Evolutionary conservation across 225 moss, liverwort and hornwort species (phyloP), one percentile per base, ranked within the genome.

Genomic region (Polytrichum commune): DNA sequence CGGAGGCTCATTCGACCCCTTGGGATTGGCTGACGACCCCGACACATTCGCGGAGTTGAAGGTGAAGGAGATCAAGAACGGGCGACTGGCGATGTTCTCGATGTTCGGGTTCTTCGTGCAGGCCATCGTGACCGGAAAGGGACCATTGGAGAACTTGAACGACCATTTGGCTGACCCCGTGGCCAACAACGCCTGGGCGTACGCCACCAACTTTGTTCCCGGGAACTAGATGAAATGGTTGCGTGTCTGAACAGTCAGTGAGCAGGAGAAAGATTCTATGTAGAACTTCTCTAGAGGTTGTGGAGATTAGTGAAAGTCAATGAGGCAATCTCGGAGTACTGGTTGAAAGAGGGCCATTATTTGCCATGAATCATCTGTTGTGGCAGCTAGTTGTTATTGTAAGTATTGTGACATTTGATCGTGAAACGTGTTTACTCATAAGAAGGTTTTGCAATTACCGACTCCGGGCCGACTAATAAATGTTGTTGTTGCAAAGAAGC

Each of bases 101-200:
- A 74, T 74, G 56, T 85, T 85, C 19, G 88, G 83, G 0, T 88
- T 91, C 69, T 88, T 85, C 65, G 85, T 88, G 0, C 87, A 90
- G 74, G 84, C 90, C 2, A 87, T 90, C 5, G 87, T 90, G 46
- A 90, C 89, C 0, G 85, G 83, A 5, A 85, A 89, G 77, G 81
- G 86, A 0, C 82, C 89, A 1, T 22, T 90, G 25, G 86, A 78
- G 67, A 90, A 90, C 27, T 68, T 87, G 78, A 38, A 29, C n/a
- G 69, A 76, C 65, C 86, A 86, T n/a, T 67, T 87, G 73, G 82
- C 84, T 0, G 86, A 90, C 67, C 85, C 87, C 2, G 66, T 74
- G 3, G 65, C 74, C 0, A 85, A 87, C 80, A 85, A 84, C 1
- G 83, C 85, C 0, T 88, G 83, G 86, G 85, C 80, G 0, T 91